These are phyloP conservation scores for Yamadazyma sp. DNA, from an alignment of 1,139 yeast genomes.

Conservation along the genomic window DNA sequence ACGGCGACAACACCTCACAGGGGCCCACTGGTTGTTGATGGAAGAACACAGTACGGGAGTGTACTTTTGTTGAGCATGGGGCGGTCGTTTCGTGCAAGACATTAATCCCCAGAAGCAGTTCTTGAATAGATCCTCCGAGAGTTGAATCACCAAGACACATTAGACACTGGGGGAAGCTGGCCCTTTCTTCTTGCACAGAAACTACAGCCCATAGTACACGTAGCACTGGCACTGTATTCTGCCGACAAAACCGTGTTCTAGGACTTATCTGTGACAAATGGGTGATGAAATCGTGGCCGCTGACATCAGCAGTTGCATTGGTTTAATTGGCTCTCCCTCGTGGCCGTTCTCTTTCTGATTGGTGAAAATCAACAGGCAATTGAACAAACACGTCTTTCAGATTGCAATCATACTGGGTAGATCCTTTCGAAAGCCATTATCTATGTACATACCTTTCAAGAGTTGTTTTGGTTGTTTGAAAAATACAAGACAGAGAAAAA, in stretches of 20 bases:
- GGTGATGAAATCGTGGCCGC: not conserved
- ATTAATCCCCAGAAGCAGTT: too few relatives aligned
- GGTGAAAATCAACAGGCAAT: too few relatives aligned
- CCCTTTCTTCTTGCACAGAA: too few relatives aligned
- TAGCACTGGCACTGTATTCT: too few relatives aligned
- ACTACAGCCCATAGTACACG: too few relatives aligned
- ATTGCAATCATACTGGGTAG: not conserved
- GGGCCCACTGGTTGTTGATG: too few relatives aligned
- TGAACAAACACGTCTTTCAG: not conserved
- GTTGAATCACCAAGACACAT: too few relatives aligned
- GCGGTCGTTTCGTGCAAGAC: too few relatives aligned
- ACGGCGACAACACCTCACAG: too few relatives aligned
- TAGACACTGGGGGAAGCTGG: not conserved
- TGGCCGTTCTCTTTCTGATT: not conserved
- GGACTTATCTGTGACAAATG: not conserved
- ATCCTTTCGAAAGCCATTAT: not conserved
- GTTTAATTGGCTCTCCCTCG: not conserved
- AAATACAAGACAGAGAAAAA: slow-evolving; percentile 3
- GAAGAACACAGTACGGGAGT: too few relatives aligned
- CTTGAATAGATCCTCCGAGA: too few relatives aligned
- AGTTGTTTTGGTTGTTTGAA: slow-evolving; percentile 4
- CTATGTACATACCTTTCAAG: slow-evolving; percentile 7
- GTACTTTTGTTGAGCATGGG: too few relatives aligned
- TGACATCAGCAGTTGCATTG: not conserved
- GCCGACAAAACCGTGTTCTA: not conserved